Percentiles rank a stretch among this genome's conserved stretches.
phyloP scores from a whole-genome alignment of 306 rosid species.

The Astragalus membranaceus region DNA sequence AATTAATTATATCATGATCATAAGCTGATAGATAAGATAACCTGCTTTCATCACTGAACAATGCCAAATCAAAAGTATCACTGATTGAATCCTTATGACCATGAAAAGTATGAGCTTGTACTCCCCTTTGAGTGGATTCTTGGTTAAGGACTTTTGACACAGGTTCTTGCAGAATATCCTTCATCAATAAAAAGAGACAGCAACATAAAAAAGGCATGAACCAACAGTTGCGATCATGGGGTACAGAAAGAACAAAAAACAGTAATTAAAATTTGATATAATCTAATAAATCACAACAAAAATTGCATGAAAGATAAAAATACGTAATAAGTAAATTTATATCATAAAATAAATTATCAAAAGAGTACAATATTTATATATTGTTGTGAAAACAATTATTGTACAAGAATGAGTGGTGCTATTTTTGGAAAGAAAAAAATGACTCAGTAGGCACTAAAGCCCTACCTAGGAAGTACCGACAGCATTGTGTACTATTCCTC shows the following conservation, averaged over 20 bases:
- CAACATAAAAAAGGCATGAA: background rate
- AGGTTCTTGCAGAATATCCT: conserved; percentile 82
- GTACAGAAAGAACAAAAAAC: background rate
- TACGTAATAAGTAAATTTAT: background rate
- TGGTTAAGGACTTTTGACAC: conserved; percentile 52
- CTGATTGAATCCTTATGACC: conserved; percentile 27
- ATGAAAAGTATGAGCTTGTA: conserved; percentile 31
- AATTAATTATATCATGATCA: background rate
- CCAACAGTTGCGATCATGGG: background rate
- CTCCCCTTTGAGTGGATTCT: conserved; percentile 29
- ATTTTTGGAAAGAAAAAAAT: no score
- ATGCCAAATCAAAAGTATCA: conserved; percentile 29
- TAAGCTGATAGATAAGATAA: conserved; percentile 18
- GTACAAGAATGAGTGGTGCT: no score
- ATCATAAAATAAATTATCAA: background rate
- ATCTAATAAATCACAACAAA: background rate
- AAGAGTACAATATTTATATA: background rate
- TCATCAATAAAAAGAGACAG: conserved; percentile 22
- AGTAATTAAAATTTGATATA: background rate
- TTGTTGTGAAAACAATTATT: no score
- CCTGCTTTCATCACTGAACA: conserved; percentile 46
- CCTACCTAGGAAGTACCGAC: no score
- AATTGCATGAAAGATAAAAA: background rate
- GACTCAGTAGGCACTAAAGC: no score
- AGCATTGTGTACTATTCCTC: background rate